Conservation (phyloP, 2,329 filamentous ascomycete species). For the Penicillium verrucosum region DNA sequence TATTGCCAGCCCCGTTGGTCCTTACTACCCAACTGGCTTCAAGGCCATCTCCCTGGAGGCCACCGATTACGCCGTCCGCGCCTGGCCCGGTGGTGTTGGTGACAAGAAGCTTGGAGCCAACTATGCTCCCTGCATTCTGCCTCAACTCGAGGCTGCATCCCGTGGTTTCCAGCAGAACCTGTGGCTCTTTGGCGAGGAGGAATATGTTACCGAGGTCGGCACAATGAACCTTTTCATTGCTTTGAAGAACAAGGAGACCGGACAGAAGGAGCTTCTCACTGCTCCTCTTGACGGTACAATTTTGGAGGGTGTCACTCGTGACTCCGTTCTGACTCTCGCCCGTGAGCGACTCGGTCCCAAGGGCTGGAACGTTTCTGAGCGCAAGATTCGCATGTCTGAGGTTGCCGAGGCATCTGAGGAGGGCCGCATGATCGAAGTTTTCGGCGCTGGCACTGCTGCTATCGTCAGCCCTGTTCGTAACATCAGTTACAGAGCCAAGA, state of each 20-base stretch:
- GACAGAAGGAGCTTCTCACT: constrained; percentile 89
- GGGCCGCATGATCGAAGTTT: constrained; percentile 85
- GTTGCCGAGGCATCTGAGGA: constrained; percentile 76
- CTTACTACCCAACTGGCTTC: constrained; percentile 98
- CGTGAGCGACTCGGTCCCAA: constrained; percentile 76
- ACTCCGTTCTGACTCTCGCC: constrained; percentile 84
- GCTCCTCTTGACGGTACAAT: constrained; percentile 95
- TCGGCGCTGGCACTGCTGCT: constrained; percentile 89
- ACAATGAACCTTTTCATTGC: constrained; percentile 98
- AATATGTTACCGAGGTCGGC: constrained; percentile 94
- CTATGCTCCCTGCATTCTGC: constrained; percentile 98
- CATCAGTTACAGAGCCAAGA: constrained; percentile 81
- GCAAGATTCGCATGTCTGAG: constrained; percentile 89
- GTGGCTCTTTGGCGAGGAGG: constrained; percentile 94
- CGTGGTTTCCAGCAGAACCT: constrained; percentile 97
- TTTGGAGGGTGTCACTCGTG: constrained; percentile 87
- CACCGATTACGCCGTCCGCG: constrained; percentile 92
- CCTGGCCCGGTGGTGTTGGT: constrained; percentile 95
- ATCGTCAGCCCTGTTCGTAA: constrained; percentile 86
- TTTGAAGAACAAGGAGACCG: constrained; percentile 78
- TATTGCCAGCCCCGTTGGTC: constrained; percentile 93
- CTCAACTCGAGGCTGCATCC: constrained; percentile 85
- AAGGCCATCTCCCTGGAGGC: constrained; percentile 95
- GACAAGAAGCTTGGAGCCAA: constrained; percentile 99
- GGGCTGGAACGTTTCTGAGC: constrained; percentile 84